Percentiles rank a stretch among this genome's conserved stretches.
phyloP scores from a whole-genome alignment of 2,329 filamentous ascomycete species.

The Neospermospora avenae region DNA sequence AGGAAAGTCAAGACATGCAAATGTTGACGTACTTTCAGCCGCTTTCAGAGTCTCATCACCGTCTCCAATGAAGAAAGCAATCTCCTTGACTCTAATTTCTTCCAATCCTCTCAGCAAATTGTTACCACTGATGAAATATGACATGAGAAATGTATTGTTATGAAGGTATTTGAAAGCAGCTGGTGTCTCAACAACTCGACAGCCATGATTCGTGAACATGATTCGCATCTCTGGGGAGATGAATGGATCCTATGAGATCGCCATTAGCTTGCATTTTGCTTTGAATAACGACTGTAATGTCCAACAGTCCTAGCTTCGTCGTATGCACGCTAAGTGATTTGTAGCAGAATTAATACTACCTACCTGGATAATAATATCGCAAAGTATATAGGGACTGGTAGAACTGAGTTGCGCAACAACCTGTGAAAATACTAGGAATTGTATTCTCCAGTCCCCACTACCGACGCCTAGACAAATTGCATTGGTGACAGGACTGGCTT shows the following conservation, averaged over 20 bases:
- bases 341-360: neutral
- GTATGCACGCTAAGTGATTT: neutral
- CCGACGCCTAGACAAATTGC: slow-evolving; percentile 5
- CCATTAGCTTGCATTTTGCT: neutral
- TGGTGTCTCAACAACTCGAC: neutral
- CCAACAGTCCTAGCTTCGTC: neutral
- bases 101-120: neutral
- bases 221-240: neutral
- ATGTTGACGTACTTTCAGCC: neutral
- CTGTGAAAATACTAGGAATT: slow-evolving; percentile 6
- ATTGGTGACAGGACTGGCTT: neutral
- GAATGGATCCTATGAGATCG: neutral
- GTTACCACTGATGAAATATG: neutral
- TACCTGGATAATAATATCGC: slow-evolving; percentile 4
- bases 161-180: neutral
- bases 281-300: neutral
- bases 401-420: neutral
- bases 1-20: neutral
- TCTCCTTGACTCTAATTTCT: neutral
- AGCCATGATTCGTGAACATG: neutral
- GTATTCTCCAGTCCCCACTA: neutral
- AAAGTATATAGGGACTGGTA: neutral
- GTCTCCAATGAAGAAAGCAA: slow-evolving; percentile 9
- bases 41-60: neutral
- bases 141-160: slow-evolving; percentile 2